Base-by-base conservation (phyloP, 495 filamentous ascomycete genomes). In the Podospora conica region DNA sequence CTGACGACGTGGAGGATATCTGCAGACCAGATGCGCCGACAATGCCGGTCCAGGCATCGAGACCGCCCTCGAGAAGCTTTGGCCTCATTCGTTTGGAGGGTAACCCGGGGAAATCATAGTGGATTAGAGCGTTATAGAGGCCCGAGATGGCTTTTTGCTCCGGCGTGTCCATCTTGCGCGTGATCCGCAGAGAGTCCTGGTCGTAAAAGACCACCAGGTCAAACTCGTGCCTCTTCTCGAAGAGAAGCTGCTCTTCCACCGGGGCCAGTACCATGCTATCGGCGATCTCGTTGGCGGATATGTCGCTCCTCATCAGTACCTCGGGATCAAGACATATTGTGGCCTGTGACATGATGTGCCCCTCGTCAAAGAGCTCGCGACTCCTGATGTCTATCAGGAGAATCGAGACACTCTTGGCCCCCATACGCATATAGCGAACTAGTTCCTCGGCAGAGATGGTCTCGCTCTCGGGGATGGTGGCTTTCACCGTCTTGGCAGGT, bases 271-370 rank as follows among this genome's bases (percentile, higher is more conserved):
- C 84, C 65, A 97, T 84, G 28, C 89, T 88, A 61, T 97, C 90
- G 63, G 86, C 86, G 18, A 99, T 83, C 61, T 97, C 85, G 59
- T 92, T 89, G 10, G 91, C 94, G 0, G 93, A 96, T 55, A 96
- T 89, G 55, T 92, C 88, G 53, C 85, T 81, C 60, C 89, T 84
- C 65, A 91, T 74, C 15, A 83, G 76, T 21, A 84, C 84, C 53
- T 93, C 85, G n/a, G 94, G 92, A 70, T 99, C 95, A 60, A 98
- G 83, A 76, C 94, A 98, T 55, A 98, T 90, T 31, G 93, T 89
- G 9, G 85, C 89, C 60, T 86, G 85, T 9, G 88, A 86, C 79
- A 86, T 88, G 54, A 99, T 91, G 70, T 99, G 96, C 1, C 95
- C 95, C 48, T 84, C 79, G 68, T 97, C 92, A 73, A 90, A 99